Percentiles rank a stretch among this genome's conserved stretches.
These are phyloP conservation scores for Penicillium malachiteum DNA, from an alignment of 495 filamentous ascomycete species.

Conservation along the genomic window DNA sequence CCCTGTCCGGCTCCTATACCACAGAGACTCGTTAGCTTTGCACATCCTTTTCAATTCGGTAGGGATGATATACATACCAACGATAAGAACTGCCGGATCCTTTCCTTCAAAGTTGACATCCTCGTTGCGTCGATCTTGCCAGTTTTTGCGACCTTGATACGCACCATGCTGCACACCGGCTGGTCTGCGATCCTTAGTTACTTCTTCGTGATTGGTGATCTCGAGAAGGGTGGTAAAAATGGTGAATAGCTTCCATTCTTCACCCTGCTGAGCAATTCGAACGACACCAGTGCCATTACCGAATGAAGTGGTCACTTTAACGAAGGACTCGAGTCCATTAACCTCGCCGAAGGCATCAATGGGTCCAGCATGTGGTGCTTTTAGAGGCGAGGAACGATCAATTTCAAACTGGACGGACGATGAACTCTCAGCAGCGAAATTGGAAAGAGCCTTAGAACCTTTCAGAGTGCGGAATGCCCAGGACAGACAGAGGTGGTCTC, in stretches of 20 bases:
- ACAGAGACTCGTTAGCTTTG: conserved; percentile 5
- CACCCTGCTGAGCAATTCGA: conserved; percentile 48
- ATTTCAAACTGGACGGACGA: conserved; percentile 47
- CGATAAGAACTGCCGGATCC: conserved; percentile 64
- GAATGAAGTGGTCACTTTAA: conserved; percentile 44
- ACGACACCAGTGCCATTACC: conserved; percentile 57
- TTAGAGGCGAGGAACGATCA: conserved; percentile 43
- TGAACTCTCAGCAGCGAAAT: conserved; percentile 43
- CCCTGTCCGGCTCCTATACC: conserved; percentile 46
- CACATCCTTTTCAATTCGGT: not conserved
- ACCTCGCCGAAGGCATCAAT: conserved; percentile 53
- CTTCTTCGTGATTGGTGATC: conserved; percentile 51
- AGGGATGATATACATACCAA: conserved; percentile 52
- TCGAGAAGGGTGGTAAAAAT: conserved; percentile 56
- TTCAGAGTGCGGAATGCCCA: conserved; percentile 55
- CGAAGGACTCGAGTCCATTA: conserved; percentile 52
- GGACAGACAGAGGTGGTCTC: conserved; percentile 42
- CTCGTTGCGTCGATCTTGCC: conserved; percentile 61
- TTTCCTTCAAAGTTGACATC: conserved; percentile 49
- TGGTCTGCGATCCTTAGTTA: conserved; percentile 34
- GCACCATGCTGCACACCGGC: conserved; percentile 51
- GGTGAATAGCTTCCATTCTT: conserved; percentile 63
- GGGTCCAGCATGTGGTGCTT: conserved; percentile 44
- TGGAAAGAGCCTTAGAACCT: conserved; percentile 48
- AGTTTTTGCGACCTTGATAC: conserved; percentile 56